Evolutionary conservation across 2,329 filamentous ascomycete genomes (phyloP).

Genomic region (Sclerotinia nivalis): DNA sequence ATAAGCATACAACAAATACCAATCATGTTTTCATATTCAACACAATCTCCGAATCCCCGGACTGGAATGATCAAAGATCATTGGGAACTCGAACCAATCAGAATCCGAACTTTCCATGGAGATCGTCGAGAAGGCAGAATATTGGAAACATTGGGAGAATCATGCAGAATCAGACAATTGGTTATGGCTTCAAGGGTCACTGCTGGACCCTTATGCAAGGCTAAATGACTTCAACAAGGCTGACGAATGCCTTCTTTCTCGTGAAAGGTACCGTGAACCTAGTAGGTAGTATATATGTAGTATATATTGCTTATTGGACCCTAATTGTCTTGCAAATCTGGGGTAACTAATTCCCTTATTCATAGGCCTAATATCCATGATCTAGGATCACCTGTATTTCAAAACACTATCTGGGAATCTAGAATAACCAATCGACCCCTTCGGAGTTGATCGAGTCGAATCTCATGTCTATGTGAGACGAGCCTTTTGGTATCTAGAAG

Average conservation of each 20-base stretch:
- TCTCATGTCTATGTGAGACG: background rate
- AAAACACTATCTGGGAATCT: background rate
- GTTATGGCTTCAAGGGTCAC: background rate
- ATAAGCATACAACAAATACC: background rate
- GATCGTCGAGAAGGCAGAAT: background rate
- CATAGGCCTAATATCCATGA: background rate
- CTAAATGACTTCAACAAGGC: conserved; percentile 1
- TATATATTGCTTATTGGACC: background rate
- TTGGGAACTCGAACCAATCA: background rate
- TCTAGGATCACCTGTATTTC: background rate
- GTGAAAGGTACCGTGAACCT: background rate
- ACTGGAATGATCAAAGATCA: background rate
- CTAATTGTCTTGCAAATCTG: background rate
- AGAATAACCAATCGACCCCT: background rate
- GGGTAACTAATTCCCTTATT: background rate
- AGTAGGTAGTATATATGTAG: background rate
- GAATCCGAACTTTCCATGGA: background rate
- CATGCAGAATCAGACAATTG: background rate
- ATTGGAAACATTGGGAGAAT: background rate
- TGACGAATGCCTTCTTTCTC: conserved; percentile 1
- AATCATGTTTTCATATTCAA: background rate
- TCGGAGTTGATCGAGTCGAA: background rate
- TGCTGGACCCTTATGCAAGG: conserved; percentile 11
- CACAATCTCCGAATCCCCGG: background rate
- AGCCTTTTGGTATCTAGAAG: background rate